phyloP scores from a whole-genome alignment of 805 yeast genomes.

The Starmerella etchellsii region DNA sequence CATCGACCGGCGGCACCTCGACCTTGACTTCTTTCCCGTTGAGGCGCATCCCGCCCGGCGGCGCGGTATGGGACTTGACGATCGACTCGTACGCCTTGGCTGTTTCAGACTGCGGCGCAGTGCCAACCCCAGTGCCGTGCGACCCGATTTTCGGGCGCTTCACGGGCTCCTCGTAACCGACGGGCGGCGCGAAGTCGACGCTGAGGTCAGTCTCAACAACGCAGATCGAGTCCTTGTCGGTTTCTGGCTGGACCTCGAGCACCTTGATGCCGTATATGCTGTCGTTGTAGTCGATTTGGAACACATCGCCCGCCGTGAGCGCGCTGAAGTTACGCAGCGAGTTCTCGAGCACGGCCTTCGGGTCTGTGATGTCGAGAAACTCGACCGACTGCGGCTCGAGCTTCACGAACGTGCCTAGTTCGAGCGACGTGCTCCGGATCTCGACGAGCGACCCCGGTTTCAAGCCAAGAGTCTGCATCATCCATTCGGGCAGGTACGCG shows the following conservation, averaged over 20 bases:
- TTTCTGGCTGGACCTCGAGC: slow-evolving; percentile 74
- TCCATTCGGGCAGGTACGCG: slow-evolving; percentile 91
- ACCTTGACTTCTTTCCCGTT: slow-evolving; percentile 17
- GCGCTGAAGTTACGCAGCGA: slow-evolving; percentile 84
- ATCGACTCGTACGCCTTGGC: slow-evolving; percentile 7
- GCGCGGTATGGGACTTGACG: background rate
- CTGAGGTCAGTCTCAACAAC: slow-evolving; percentile 94
- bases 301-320: slow-evolving; percentile 67
- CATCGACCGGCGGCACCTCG: slow-evolving; percentile 16
- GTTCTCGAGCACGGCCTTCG: slow-evolving; percentile 90
- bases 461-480: slow-evolving; percentile 63
- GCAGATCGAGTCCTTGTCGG: slow-evolving; percentile 56
- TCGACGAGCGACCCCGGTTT: slow-evolving; percentile 73
- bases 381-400: slow-evolving; percentile 92
- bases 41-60: slow-evolving; percentile 12
- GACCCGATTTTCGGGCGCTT: slow-evolving; percentile 8
- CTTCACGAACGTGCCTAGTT: slow-evolving; percentile 78
- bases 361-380: slow-evolving; percentile 85
- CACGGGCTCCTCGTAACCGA: slow-evolving; percentile 88
- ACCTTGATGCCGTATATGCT: slow-evolving; percentile 67
- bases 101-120: background rate
- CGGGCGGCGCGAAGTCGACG: slow-evolving; percentile 98
- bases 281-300: slow-evolving; percentile 75
- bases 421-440: slow-evolving; percentile 59
- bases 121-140: background rate